Evolutionary conservation across 306 rosid species (phyloP), one percentile per base, ranked within the genome.

Genomic region (Oemleria cerasiformis): DNA sequence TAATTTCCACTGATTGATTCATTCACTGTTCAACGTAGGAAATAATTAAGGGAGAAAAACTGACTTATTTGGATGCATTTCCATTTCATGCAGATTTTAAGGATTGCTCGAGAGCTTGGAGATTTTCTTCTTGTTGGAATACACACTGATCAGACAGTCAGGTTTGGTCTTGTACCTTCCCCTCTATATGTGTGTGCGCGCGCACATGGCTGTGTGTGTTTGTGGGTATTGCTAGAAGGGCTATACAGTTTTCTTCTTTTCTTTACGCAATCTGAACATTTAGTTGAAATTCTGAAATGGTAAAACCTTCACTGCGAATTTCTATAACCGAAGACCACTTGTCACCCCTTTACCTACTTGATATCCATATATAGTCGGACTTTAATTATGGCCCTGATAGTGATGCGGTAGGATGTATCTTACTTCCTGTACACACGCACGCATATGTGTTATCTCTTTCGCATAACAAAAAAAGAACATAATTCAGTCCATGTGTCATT

Each of bases 81-180:
- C 45, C 68, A 57, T 49, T 50, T 68, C 68, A 41, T 74, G 15
- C 72, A 93, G 98, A 93, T 93, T 79, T 87, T 90, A 90, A 88
- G 96, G 86, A 77, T 81, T 75, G 98, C 98, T 17, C 82, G 96
- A 76, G 86, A 69, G 70, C 90, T 85, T 57, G 98, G 98, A 56
- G 97, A 93, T 78, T 93, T 93, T 83, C 98, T 93, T 77, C 96
- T 93, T 71, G 98, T 93, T 74, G 98, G 98, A 71, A 90, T 87
- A 84, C 98, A 93, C 79, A 93, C 93, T 1, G 98, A 93, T 80
- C 96, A 82, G 83, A 88, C 92, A 14, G 91, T 90, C 89, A 86
- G 98, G 98, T 92, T 76, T 42, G 53, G 39, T 44, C 69, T 80
- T 63, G 36, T 68, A 63, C 65, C 65, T 45, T 55, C 42, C 67